These are phyloP conservation scores for Asterella californica DNA, from an alignment of 225 moss, liverwort and hornwort species.

Conservation along the genomic window DNA sequence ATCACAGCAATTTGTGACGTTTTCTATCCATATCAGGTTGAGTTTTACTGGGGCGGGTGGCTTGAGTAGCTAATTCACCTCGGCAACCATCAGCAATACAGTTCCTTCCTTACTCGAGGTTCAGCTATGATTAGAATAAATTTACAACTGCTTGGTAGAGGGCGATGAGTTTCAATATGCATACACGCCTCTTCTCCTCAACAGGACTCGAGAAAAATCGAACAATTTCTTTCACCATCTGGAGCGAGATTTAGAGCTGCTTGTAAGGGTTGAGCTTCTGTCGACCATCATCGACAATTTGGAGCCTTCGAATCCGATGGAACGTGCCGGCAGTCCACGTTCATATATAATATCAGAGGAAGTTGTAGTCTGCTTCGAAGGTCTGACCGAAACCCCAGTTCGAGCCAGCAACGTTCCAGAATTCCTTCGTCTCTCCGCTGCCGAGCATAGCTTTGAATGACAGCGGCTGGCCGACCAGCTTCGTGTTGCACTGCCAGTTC, in stretches of 20 bases:
- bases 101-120: background rate
- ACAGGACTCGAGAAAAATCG: background rate
- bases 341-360: background rate
- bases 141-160: constrained; percentile 3
- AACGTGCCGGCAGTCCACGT: background rate
- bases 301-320: no score
- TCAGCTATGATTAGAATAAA: background rate
- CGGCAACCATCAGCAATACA: constrained; percentile 7
- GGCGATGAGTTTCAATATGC: constrained; percentile 8
- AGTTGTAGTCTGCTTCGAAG: constrained; percentile 31
- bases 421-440: constrained; percentile 42
- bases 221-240: background rate
- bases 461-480: constrained; percentile 48
- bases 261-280: background rate
- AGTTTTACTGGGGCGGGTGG: constrained; percentile 11
- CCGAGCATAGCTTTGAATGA: constrained; percentile 49
- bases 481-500: constrained; percentile 47
- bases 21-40: background rate
- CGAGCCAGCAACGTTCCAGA: constrained; percentile 40
- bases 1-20: background rate
- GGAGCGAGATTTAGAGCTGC: background rate
- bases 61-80: constrained; percentile 19
- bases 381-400: constrained; percentile 52
- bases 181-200: constrained; percentile 5
- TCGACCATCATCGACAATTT: background rate